These are phyloP conservation scores for Mangifera indica DNA, from an alignment of 345 rosid species.

Conservation along the genomic window DNA sequence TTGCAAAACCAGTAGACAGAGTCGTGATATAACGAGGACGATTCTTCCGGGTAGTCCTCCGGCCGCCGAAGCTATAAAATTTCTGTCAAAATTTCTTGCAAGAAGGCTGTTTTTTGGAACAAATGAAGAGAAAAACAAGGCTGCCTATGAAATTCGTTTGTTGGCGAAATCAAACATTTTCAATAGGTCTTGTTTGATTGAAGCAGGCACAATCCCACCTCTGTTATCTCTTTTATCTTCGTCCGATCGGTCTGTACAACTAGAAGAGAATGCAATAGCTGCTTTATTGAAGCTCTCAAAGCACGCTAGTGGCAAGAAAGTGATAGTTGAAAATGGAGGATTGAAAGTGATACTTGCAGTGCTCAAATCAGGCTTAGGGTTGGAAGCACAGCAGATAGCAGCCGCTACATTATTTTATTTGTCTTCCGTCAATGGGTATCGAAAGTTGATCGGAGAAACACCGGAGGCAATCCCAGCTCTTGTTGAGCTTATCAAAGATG, in stretches of 20 bases:
- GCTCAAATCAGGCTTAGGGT: conserved; percentile 49
- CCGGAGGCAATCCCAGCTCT: conserved; percentile 55
- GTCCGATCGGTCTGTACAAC: conserved; percentile 29
- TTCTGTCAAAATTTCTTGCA: conserved; percentile 49
- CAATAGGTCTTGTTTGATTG: conserved; percentile 56
- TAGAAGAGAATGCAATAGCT: conserved; percentile 50
- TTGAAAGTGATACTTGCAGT: conserved; percentile 43
- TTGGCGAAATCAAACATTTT: conserved; percentile 60
- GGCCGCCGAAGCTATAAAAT: conserved; percentile 45
- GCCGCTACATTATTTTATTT: conserved; percentile 74
- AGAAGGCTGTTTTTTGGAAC: conserved; percentile 57
- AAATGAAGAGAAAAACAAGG: conserved; percentile 52
- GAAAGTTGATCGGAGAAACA: conserved; percentile 56
- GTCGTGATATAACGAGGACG: conserved; percentile 43
- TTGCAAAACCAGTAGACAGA: conserved; percentile 29
- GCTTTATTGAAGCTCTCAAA: conserved; percentile 74
- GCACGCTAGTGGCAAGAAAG: conserved; percentile 50
- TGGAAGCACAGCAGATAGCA: conserved; percentile 60
- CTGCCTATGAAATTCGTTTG: conserved; percentile 63
- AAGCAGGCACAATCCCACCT: conserved; percentile 56
- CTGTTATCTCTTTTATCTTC: conserved; percentile 48
- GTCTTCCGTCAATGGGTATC: conserved; percentile 56
- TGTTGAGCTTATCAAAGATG: conserved; percentile 48
- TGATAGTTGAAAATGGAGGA: conserved; percentile 58
- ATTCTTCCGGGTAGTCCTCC: conserved; percentile 52